phyloP scores from a whole-genome alignment of 2,329 filamentous ascomycete species.

The Teratosphaeria nubilosa region DNA sequence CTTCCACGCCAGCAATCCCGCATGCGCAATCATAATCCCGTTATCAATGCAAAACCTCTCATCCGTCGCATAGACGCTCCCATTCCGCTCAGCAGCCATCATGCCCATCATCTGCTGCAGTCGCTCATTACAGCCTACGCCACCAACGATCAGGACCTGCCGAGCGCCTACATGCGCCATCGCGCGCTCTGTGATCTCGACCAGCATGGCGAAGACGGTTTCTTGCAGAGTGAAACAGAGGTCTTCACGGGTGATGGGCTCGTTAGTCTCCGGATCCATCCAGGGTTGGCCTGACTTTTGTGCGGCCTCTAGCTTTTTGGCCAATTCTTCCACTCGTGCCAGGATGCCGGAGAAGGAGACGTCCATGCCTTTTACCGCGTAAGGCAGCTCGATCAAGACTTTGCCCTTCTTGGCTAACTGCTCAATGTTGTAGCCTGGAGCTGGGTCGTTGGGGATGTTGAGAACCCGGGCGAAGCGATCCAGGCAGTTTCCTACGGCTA shows the following conservation, averaged over 20 bases:
- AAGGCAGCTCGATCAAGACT: slow-evolving; percentile 75
- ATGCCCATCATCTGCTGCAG: slow-evolving; percentile 97
- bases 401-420: slow-evolving; percentile 70
- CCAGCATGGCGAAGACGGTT: slow-evolving; percentile 91
- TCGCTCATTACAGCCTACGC: slow-evolving; percentile 89
- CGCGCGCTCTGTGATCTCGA: slow-evolving; percentile 94
- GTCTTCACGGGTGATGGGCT: slow-evolving; percentile 65
- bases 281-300: slow-evolving; percentile 14
- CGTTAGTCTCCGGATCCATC: slow-evolving; percentile 38
- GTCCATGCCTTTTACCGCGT: slow-evolving; percentile 98
- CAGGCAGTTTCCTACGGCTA: slow-evolving; percentile 93
- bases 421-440: slow-evolving; percentile 96
- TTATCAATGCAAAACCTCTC: slow-evolving; percentile 99
- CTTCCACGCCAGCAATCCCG: slow-evolving; percentile 73
- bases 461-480: slow-evolving; percentile 91
- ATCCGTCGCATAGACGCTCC: slow-evolving; percentile 87
- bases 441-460: slow-evolving; percentile 86
- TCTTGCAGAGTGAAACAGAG: slow-evolving; percentile 93
- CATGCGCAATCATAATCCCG: slow-evolving; percentile 98
- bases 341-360: slow-evolving; percentile 92
- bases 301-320: slow-evolving; percentile 49
- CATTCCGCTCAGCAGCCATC: slow-evolving; percentile 82
- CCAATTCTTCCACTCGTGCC: slow-evolving; percentile 69
- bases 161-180: slow-evolving; percentile 93
- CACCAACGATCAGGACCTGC: slow-evolving; percentile 90